Evolutionary conservation across 495 filamentous ascomycete species (phyloP).

Genomic region (Penicillium mononematosum): DNA sequence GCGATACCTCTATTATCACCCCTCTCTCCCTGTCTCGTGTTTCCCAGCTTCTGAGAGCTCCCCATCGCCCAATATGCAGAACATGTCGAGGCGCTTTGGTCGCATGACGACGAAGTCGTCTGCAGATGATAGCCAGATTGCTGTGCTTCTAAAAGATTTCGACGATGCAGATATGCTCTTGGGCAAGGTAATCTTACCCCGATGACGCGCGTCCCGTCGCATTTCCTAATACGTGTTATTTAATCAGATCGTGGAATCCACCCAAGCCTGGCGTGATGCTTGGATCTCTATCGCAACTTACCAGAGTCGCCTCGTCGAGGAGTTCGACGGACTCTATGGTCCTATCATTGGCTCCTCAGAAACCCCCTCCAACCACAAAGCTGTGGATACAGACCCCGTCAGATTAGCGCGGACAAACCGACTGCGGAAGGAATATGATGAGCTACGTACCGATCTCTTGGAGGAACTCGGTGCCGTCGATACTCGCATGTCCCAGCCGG

Average conservation of each 20-base stretch:
- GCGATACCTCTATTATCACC: slow-evolving; percentile 1
- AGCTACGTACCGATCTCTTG: slow-evolving; percentile 70
- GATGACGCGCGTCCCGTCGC: slow-evolving; percentile 8
- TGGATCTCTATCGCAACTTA: slow-evolving; percentile 74
- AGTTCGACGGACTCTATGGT: slow-evolving; percentile 78
- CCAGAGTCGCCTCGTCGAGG: slow-evolving; percentile 67
- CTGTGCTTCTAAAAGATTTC: slow-evolving; percentile 75
- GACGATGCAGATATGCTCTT: slow-evolving; percentile 80
- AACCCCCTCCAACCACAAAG: slow-evolving; percentile 47
- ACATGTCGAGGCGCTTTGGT: slow-evolving; percentile 73
- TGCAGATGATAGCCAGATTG: slow-evolving; percentile 76
- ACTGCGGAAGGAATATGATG: slow-evolving; percentile 68
- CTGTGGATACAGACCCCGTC: slow-evolving; percentile 58
- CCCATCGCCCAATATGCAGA: slow-evolving; percentile 62
- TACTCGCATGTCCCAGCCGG: slow-evolving; percentile 67
- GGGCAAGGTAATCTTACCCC: slow-evolving; percentile 51
- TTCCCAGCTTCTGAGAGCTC: neutral
- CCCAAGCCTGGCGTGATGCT: slow-evolving; percentile 78
- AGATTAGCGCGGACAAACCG: slow-evolving; percentile 65
- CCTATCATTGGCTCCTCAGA: slow-evolving; percentile 70
- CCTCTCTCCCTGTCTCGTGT: slow-evolving; percentile 3
- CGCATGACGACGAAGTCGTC: slow-evolving; percentile 62
- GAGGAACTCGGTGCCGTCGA: slow-evolving; percentile 76
- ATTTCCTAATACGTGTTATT: slow-evolving; percentile 10
- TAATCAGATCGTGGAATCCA: slow-evolving; percentile 73